phyloP scores from a whole-genome alignment of 2,329 filamentous ascomycete species.

The Gnomoniopsis sp. region DNA sequence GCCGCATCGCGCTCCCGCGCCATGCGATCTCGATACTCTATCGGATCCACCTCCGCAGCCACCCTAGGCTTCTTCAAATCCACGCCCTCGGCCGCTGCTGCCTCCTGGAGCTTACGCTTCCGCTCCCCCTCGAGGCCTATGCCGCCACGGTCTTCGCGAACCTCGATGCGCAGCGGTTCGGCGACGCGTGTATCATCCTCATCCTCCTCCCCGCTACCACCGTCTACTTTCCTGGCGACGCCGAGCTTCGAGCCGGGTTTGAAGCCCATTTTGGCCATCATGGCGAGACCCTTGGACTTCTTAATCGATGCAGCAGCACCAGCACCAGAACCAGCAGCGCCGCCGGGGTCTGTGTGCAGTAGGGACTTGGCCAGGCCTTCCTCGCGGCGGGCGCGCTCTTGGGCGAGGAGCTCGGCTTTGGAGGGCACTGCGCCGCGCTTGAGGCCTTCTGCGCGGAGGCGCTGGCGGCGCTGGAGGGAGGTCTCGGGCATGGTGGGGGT shows the following conservation, averaged over 20 bases:
- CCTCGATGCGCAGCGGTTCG: slow-evolving; percentile 71
- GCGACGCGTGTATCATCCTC: slow-evolving; percentile 31
- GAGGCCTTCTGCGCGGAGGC: slow-evolving; percentile 61
- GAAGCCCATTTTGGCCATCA: slow-evolving; percentile 98
- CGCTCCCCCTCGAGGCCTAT: slow-evolving; percentile 81
- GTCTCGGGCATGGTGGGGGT: slow-evolving; percentile 42
- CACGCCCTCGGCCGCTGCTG: slow-evolving; percentile 42
- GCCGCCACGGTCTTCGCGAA: slow-evolving; percentile 78
- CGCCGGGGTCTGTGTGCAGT: slow-evolving; percentile 47
- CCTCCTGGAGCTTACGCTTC: slow-evolving; percentile 71
- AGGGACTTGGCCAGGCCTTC: slow-evolving; percentile 72
- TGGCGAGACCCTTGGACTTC: slow-evolving; percentile 82
- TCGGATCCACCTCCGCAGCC: slow-evolving; percentile 51
- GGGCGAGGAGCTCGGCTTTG: slow-evolving; percentile 76
- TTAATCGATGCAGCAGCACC: slow-evolving; percentile 36
- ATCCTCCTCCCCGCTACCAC: too few relatives aligned
- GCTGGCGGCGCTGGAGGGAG: slow-evolving; percentile 51
- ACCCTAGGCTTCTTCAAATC: slow-evolving; percentile 58
- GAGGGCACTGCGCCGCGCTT: slow-evolving; percentile 68
- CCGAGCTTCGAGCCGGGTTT: slow-evolving; percentile 69
- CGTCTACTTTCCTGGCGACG: too few relatives aligned
- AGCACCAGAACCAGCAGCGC: slow-evolving; percentile 14
- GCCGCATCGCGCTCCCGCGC: slow-evolving; percentile 66
- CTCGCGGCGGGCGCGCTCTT: slow-evolving; percentile 70
- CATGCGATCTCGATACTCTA: slow-evolving; percentile 71